A percentile compares a stretch with the other conserved stretches of the same genome.
Evolutionary conservation across 352 stramenopile species (phyloP).

Genomic region (Globisporangium cylindrosporum): DNA sequence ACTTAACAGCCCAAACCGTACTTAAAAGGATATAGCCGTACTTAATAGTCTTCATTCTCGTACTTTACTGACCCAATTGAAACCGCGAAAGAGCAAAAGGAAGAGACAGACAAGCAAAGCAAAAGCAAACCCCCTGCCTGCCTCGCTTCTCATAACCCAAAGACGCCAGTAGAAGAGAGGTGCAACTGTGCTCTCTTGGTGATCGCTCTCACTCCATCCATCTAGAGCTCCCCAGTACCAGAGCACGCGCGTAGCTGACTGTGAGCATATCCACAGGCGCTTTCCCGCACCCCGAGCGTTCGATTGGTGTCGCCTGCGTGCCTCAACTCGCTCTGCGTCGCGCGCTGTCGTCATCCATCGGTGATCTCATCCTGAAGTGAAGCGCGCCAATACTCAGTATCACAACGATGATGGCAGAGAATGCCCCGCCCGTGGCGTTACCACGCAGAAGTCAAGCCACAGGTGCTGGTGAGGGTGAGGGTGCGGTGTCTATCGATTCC

Average conservation of each 20-base stretch:
- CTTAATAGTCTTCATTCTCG: background rate
- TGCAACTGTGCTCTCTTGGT: background rate
- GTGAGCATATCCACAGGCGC: background rate
- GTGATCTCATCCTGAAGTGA: background rate
- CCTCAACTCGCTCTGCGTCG: background rate
- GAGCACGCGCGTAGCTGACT: background rate
- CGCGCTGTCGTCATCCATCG: background rate
- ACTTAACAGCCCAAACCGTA: background rate
- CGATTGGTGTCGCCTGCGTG: background rate
- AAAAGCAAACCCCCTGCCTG: background rate
- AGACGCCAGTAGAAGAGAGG: background rate
- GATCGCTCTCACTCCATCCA: background rate
- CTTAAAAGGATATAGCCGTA: background rate
- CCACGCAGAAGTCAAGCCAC: background rate
- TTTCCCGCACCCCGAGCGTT: background rate
- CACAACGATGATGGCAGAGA: constrained; percentile 1
- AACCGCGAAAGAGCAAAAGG: background rate
- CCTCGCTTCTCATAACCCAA: constrained; percentile 1
- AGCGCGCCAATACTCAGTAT: background rate
- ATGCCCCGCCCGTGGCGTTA: background rate
- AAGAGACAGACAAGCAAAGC: constrained; percentile 4
- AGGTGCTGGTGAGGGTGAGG: background rate
- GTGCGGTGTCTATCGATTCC: background rate
- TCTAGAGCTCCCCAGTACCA: background rate
- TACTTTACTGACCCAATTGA: background rate